Conservation (phyloP, 2,329 filamentous ascomycete species). For the Penicillium sp. region DNA sequence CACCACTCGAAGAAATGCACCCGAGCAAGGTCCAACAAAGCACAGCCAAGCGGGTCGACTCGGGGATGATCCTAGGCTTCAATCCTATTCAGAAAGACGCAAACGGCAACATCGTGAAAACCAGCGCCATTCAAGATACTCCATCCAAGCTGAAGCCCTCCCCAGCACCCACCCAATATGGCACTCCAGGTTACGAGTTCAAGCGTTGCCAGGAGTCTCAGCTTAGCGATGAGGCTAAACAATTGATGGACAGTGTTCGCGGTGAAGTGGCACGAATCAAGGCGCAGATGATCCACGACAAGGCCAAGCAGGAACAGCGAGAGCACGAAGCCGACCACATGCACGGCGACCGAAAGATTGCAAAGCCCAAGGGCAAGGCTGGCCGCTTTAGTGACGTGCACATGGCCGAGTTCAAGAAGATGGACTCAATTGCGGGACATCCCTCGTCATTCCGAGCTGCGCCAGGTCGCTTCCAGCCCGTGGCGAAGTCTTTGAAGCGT, state of each 20-base stretch:
- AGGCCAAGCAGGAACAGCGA: constrained; percentile 56
- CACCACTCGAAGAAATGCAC: constrained; percentile 82
- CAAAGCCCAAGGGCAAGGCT: constrained; percentile 74
- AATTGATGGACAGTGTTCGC: constrained; percentile 67
- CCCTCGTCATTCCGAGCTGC: constrained; percentile 68
- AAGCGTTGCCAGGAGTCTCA: constrained; percentile 49
- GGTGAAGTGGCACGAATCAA: constrained; percentile 73
- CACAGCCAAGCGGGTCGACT: constrained; percentile 75
- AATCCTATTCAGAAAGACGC: constrained; percentile 64
- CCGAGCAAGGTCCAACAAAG: constrained; percentile 76
- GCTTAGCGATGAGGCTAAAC: constrained; percentile 54
- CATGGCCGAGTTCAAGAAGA: constrained; percentile 89
- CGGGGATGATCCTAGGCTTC: constrained; percentile 80
- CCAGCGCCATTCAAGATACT: constrained; percentile 36
- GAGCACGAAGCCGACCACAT: constrained; percentile 48
- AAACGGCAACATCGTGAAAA: constrained; percentile 39
- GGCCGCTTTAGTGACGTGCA: constrained; percentile 82
- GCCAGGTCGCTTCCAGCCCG: constrained; percentile 46
- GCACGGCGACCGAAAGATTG: constrained; percentile 68
- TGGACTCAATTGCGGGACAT: constrained; percentile 92
- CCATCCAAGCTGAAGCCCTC: constrained; percentile 45
- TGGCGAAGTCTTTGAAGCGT: constrained; percentile 51
- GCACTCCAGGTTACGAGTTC: constrained; percentile 51
- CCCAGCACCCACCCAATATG: constrained; percentile 37
- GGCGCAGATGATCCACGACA: constrained; percentile 64